phyloP scores from a whole-genome alignment of 2,329 filamentous ascomycete genomes.

The Magnaporthiopsis incrustans region DNA sequence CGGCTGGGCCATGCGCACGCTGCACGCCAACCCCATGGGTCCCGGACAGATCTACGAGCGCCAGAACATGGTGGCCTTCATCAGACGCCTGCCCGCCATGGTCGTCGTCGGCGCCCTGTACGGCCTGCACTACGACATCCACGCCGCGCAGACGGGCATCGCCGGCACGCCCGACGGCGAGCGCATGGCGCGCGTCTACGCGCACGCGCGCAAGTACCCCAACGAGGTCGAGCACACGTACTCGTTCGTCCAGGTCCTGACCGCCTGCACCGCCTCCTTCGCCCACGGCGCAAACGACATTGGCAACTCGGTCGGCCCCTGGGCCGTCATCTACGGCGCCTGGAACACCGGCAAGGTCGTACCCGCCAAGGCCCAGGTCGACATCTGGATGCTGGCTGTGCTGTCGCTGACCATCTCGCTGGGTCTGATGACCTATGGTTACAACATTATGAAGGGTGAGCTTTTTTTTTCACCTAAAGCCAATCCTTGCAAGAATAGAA shows the following conservation, averaged over 20 bases:
- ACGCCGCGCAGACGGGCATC: conserved; percentile 64
- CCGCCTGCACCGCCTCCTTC: conserved; percentile 65
- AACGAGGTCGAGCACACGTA: conserved; percentile 65
- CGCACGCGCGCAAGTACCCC: conserved; percentile 53
- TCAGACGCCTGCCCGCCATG: conserved; percentile 62
- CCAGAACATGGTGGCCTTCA: conserved; percentile 56
- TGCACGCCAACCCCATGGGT: conserved; percentile 66
- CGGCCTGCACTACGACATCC: conserved; percentile 75
- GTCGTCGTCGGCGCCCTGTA: conserved; percentile 58
- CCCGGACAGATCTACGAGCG: conserved; percentile 66
- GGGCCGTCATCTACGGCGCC: conserved; percentile 62
- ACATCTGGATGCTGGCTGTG: conserved; percentile 70
- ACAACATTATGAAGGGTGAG: conserved; percentile 76
- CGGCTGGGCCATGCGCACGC: conserved; percentile 75
- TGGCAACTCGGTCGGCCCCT: conserved; percentile 61
- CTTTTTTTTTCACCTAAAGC: not conserved
- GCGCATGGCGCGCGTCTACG: conserved; percentile 63
- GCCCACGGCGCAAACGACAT: conserved; percentile 74
- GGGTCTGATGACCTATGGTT: conserved; percentile 67
- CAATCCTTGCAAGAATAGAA: too few species aligned
- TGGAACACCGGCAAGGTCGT: conserved; percentile 57
- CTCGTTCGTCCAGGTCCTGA: conserved; percentile 58
- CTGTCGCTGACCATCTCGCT: conserved; percentile 54
- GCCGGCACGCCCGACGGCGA: conserved; percentile 63
- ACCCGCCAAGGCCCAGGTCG: conserved; percentile 55